These are phyloP conservation scores for Gyromitra esculenta DNA, from an alignment of 2,329 filamentous ascomycete genomes.

Conservation along the genomic window DNA sequence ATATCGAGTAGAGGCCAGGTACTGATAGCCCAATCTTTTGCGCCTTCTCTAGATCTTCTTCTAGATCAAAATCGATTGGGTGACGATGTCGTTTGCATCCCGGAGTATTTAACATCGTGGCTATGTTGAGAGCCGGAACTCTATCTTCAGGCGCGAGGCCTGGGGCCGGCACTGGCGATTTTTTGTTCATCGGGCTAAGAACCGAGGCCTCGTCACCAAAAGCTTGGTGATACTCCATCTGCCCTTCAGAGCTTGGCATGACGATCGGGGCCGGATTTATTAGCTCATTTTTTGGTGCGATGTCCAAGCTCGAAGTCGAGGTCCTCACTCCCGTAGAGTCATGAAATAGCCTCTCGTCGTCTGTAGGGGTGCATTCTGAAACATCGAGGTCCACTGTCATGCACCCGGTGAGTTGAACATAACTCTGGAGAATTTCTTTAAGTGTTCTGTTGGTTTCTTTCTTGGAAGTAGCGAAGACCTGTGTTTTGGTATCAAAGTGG, in stretches of 20 bases:
- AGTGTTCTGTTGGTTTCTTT: constrained; percentile 35
- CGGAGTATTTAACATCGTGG: not conserved
- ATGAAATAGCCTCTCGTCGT: not conserved
- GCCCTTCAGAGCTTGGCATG: not conserved
- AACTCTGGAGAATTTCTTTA: constrained; percentile 32
- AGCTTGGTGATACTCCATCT: not conserved
- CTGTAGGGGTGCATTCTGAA: not conserved
- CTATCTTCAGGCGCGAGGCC: not conserved
- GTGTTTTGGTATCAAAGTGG: constrained; percentile 30
- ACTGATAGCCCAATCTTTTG: constrained; percentile 3
- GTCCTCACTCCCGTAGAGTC: not conserved
- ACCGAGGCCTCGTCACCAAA: not conserved
- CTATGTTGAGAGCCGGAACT: not conserved
- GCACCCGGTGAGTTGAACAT: constrained; percentile 10
- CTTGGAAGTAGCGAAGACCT: constrained; percentile 25
- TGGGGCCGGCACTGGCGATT: not conserved
- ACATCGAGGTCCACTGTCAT: not conserved
- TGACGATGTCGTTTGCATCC: not conserved
- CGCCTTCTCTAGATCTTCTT: constrained; percentile 17
- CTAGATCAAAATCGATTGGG: constrained; percentile 18
- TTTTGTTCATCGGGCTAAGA: too few species aligned
- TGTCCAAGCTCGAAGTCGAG: not conserved
- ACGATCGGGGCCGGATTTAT: not conserved
- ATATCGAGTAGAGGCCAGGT: constrained; percentile 7
- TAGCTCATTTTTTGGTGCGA: not conserved